Evolutionary conservation across 441 rosid genomes (phyloP).

Genomic region (Pelargonium australe): DNA sequence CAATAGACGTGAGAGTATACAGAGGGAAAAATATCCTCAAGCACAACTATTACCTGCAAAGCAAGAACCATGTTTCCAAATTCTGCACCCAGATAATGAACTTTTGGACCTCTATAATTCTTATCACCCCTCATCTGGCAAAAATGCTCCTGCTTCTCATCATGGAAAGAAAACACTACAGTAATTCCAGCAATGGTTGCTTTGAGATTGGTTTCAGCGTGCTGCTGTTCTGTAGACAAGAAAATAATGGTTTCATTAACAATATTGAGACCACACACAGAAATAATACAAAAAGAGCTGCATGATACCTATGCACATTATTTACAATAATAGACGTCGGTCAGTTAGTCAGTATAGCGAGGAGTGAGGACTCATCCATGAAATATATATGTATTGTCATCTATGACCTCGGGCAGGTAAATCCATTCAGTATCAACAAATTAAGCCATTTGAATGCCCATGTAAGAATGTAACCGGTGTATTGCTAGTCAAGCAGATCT

Average conservation of each 20-base stretch:
- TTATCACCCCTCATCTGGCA: conserved; percentile 26
- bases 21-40: conserved; percentile 19
- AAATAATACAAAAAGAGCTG: not conserved
- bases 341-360: not conserved
- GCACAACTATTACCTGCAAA: conserved; percentile 63
- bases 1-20: conserved; percentile 8
- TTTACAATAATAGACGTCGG: not conserved
- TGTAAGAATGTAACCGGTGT: not conserved
- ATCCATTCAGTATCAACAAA: not conserved
- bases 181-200: conserved; percentile 67
- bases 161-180: conserved; percentile 55
- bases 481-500: too few species aligned
- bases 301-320: not conserved
- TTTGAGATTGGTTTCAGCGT: conserved; percentile 67
- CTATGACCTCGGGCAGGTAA: not conserved
- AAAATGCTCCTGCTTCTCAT: conserved; percentile 38
- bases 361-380: not conserved
- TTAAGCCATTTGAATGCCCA: not conserved
- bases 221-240: conserved; percentile 62
- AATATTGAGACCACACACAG: not conserved
- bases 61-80: conserved; percentile 49
- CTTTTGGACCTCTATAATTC: conserved; percentile 28
- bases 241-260: conserved; percentile 11
- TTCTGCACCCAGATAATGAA: conserved; percentile 68
- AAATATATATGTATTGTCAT: not conserved